A percentile compares a stretch with the other conserved stretches of the same genome.
Conservation (phyloP, 495 filamentous ascomycete genomes). For the Penicillium alfredii region DNA sequence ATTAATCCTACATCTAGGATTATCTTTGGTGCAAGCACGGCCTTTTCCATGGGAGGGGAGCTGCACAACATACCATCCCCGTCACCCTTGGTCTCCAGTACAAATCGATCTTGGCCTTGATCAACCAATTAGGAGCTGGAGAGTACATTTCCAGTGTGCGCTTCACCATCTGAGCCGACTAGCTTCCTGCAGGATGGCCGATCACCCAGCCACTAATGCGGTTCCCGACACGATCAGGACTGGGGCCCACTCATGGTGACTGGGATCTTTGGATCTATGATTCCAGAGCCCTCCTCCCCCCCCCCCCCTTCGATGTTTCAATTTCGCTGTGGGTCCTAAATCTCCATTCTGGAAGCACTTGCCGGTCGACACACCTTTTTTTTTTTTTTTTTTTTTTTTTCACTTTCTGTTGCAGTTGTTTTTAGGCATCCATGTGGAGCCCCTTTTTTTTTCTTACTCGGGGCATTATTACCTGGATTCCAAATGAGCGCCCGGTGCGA, state of each 20-base stretch:
- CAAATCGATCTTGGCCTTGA: constrained; percentile 3
- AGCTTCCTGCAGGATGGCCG: constrained; percentile 24
- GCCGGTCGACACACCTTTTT: constrained; percentile 14
- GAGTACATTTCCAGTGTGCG: constrained; percentile 9
- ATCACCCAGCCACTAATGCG: constrained; percentile 23
- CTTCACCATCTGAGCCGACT: constrained; percentile 18
- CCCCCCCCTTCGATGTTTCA: background rate
- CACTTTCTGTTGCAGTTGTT: constrained; percentile 13
- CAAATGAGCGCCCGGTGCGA: background rate
- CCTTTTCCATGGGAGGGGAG: constrained; percentile 1
- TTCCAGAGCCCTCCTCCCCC: background rate
- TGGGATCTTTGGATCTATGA: constrained; percentile 18
- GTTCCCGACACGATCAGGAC: constrained; percentile 10
- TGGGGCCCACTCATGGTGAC: constrained; percentile 6
- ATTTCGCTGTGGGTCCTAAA: constrained; percentile 8
- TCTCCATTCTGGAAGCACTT: constrained; percentile 19
- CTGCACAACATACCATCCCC: constrained; percentile 26
- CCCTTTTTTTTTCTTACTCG: background rate
- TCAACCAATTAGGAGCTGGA: constrained; percentile 14
- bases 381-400: background rate
- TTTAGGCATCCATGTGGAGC: constrained; percentile 7
- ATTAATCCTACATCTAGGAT: constrained; percentile 11
- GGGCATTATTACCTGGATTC: constrained; percentile 3
- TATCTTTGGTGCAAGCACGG: constrained; percentile 6
- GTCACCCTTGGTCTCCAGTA: constrained; percentile 8